Percentiles rank a stretch among this genome's conserved stretches.
phyloP scores from a whole-genome alignment of 805 yeast genomes.

The Dipodascopsis uninucleata region DNA sequence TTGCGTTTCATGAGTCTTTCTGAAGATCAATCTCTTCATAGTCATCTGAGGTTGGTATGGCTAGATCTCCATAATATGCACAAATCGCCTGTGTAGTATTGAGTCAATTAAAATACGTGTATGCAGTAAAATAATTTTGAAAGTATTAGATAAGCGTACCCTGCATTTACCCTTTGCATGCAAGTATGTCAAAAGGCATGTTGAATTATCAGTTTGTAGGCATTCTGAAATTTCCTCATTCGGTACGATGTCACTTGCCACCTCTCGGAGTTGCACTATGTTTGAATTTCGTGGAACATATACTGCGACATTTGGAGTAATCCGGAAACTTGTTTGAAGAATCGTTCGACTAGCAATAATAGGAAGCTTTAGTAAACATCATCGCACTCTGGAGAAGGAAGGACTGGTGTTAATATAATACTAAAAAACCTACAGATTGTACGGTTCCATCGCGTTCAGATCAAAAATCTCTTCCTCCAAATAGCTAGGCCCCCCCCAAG shows the following conservation, averaged over 20 bases:
- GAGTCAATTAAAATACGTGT: not conserved
- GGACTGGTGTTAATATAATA: too few species aligned
- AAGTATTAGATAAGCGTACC: constrained; percentile 8
- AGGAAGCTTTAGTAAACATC: not conserved
- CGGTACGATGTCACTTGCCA: not conserved
- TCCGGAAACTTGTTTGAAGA: constrained; percentile 4
- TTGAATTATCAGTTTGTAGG: not conserved
- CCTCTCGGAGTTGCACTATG: constrained; percentile 18
- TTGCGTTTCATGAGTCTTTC: too few species aligned
- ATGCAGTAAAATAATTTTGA: not conserved
- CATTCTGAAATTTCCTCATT: not conserved
- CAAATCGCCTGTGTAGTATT: constrained; percentile 12
- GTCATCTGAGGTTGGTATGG: constrained; percentile 7
- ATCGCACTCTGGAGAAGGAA: too few species aligned
- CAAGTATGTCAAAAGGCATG: constrained; percentile 10
- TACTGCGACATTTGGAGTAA: constrained; percentile 26
- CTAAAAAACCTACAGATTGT: constrained; percentile 16
- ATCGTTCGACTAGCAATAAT: not conserved
- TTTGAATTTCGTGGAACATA: constrained; percentile 28
- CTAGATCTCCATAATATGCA: constrained; percentile 20
- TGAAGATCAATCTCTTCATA: too few species aligned
- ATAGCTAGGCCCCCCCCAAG: constrained; percentile 63
- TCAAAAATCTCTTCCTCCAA: constrained; percentile 14
- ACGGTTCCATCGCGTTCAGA: constrained; percentile 23
- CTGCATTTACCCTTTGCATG: constrained; percentile 15